Conservation (phyloP, 495 filamentous ascomycete genomes). For the Hyphodiscus hymeniophilus region DNA sequence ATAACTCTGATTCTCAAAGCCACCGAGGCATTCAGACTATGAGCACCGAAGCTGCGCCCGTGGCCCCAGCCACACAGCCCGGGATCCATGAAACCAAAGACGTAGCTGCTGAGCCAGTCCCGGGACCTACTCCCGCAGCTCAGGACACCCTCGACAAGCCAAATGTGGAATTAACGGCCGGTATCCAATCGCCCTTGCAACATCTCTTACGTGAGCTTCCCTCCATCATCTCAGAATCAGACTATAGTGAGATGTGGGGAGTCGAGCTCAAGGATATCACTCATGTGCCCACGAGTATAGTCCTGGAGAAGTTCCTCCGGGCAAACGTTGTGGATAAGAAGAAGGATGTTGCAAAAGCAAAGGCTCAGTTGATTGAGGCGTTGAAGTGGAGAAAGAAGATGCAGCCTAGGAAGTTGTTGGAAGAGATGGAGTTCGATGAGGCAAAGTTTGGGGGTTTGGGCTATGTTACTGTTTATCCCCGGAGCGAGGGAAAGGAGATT, state of each 20-base stretch:
- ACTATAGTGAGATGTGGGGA: conserved; percentile 72
- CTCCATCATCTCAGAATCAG: conserved; percentile 35
- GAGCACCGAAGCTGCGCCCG: conserved; percentile 17
- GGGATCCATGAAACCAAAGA: conserved; percentile 1
- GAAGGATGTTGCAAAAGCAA: conserved; percentile 54
- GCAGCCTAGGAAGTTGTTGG: conserved; percentile 30
- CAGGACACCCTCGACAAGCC: not conserved
- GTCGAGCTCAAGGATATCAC: conserved; percentile 45
- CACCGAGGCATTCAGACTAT: no score
- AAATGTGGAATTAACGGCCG: not conserved
- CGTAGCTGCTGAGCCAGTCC: conserved; percentile 2
- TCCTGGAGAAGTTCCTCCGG: conserved; percentile 85
- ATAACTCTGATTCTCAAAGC: no score
- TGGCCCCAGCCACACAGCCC: conserved; percentile 2
- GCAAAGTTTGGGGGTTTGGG: conserved; percentile 51
- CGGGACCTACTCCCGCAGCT: not conserved
- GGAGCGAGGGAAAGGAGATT: conserved; percentile 37
- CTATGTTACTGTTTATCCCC: conserved; percentile 42
- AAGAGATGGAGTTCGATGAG: conserved; percentile 25
- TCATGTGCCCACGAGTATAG: conserved; percentile 65
- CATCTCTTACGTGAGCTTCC: conserved; percentile 21
- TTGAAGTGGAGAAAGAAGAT: conserved; percentile 70
- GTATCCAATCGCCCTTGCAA: conserved; percentile 7
- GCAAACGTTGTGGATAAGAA: conserved; percentile 56
- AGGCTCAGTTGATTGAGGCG: conserved; percentile 67